Evolutionary conservation across 2,329 filamentous ascomycete genomes (phyloP).

Genomic region (Penicillium sp.): DNA sequence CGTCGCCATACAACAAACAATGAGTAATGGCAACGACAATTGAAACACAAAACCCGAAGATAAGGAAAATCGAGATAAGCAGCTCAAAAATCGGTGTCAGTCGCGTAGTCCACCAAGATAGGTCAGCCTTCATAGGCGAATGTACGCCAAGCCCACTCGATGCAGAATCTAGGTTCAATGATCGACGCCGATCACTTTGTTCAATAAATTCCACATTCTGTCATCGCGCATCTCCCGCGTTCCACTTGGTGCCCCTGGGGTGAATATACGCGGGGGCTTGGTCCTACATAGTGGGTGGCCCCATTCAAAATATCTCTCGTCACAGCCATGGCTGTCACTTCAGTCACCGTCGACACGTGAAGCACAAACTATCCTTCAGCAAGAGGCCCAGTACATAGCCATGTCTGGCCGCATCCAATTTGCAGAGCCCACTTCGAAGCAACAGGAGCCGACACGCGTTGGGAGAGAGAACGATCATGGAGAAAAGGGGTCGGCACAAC

Average conservation of each 20-base stretch:
- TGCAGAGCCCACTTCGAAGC: constrained; percentile 22
- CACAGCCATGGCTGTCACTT: constrained; percentile 19
- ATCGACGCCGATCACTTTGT: constrained; percentile 28
- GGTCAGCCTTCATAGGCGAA: neutral
- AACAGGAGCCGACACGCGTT: constrained; percentile 1
- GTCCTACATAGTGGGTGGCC: constrained; percentile 24
- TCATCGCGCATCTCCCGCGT: constrained; percentile 31
- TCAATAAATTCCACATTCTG: constrained; percentile 31
- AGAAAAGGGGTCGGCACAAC: constrained; percentile 28
- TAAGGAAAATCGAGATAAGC: neutral
- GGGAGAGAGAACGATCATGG: neutral
- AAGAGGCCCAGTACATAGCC: constrained; percentile 11
- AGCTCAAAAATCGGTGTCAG: neutral
- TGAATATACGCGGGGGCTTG: constrained; percentile 30
- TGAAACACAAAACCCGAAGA: neutral
- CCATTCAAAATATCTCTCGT: constrained; percentile 21
- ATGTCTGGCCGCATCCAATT: constrained; percentile 28
- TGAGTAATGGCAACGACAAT: constrained; percentile 1
- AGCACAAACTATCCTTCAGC: constrained; percentile 12
- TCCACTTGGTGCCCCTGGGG: constrained; percentile 28
- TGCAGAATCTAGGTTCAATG: constrained; percentile 28
- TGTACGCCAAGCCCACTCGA: constrained; percentile 21
- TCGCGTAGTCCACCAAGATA: neutral
- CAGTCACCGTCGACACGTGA: constrained; percentile 19
- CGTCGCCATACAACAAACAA: neutral